A percentile compares a stretch with the other conserved stretches of the same genome.
phyloP scores from a whole-genome alignment of 2,329 filamentous ascomycete species.

The Dactylellina haptotyla region DNA sequence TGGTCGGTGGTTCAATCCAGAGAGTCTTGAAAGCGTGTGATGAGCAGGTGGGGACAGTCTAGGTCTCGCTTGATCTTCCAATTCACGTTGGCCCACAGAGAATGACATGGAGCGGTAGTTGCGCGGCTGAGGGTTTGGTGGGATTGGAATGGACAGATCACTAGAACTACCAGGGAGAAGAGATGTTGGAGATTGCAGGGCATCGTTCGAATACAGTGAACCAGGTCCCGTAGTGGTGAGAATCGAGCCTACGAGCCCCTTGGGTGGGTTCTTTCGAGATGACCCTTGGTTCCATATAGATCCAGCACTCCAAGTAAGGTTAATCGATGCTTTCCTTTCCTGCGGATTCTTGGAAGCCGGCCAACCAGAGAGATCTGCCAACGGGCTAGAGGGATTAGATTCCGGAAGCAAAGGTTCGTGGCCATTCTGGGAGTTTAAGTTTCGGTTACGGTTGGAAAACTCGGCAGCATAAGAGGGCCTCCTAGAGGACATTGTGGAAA shows the following conservation, averaged over 20 bases:
- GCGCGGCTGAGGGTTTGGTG: conserved; percentile 88
- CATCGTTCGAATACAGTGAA: conserved; percentile 65
- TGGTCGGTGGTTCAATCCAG: conserved; percentile 80
- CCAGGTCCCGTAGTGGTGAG: conserved; percentile 73
- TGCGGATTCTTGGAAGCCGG: conserved; percentile 67
- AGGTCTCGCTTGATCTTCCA: conserved; percentile 66
- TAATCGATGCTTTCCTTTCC: conserved; percentile 65
- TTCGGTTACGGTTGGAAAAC: conserved; percentile 75
- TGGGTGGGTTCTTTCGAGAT: conserved; percentile 78
- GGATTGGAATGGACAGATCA: conserved; percentile 85
- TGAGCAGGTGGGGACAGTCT: conserved; percentile 63
- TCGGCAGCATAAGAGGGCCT: conserved; percentile 89
- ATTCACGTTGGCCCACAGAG: conserved; percentile 88
- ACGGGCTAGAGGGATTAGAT: conserved; percentile 83
- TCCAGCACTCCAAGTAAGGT: conserved; percentile 67
- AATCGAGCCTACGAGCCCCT: conserved; percentile 60
- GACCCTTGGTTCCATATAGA: conserved; percentile 83
- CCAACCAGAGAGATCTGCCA: conserved; percentile 70
- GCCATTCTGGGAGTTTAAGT: conserved; percentile 72
- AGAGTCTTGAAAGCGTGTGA: conserved; percentile 67
- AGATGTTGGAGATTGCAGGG: conserved; percentile 65
- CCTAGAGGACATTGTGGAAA: conserved; percentile 66
- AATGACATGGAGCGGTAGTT: conserved; percentile 96
- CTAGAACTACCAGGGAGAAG: conserved; percentile 62
- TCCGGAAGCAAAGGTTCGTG: conserved; percentile 80